Evolutionary conservation across 1,284 basidiomycete genomes (phyloP), one percentile per base, ranked within the genome.

Genomic region (Leccinum variabile): DNA sequence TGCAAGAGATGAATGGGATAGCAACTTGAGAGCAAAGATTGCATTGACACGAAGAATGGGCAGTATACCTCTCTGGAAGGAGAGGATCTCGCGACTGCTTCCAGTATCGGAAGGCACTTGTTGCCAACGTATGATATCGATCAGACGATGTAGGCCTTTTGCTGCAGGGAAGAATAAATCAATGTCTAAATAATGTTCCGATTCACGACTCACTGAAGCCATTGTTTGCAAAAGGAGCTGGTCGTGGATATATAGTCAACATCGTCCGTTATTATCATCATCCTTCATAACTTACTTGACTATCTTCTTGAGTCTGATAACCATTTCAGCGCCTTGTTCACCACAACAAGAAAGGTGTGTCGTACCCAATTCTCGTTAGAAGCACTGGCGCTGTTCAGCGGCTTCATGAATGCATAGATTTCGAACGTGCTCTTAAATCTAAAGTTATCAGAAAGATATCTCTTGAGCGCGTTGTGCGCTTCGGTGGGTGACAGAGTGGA

Each of bases 1-100:
- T 90, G 57, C 25, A 39, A 39, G 1, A 49, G 28, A 50, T 64
- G 56, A 65, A 63, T 5, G 13, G 4, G 16, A 52, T 56, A 3
- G 11, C n/a, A 2, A 44, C 18, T 14, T 32, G 25, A 67, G 28
- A 49, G 54, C 54, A 54, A 64, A 14, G 8, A 30, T 22, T 14
- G 10, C 5, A 62, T 79, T 46, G 67, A 89, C 88, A 59, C 82
- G 79, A 22, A 91, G 73, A 13, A 90, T 65, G 0, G 84, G 85
- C 13, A 90, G 72, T 63, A 83, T 82, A 0, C 82, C 84, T 22
- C 80, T 75, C 66, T 89, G 87, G 62, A 90, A 90, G 0, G 87
- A 89, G 18, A 90, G 75, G 0, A 70, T 68, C 0, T 70, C 69
- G 0, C 67, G 66, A 54, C 62, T 72, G 30, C 68, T 74, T 30